phyloP scores from a whole-genome alignment of 441 rosid species.

The Brassica balearica region DNA sequence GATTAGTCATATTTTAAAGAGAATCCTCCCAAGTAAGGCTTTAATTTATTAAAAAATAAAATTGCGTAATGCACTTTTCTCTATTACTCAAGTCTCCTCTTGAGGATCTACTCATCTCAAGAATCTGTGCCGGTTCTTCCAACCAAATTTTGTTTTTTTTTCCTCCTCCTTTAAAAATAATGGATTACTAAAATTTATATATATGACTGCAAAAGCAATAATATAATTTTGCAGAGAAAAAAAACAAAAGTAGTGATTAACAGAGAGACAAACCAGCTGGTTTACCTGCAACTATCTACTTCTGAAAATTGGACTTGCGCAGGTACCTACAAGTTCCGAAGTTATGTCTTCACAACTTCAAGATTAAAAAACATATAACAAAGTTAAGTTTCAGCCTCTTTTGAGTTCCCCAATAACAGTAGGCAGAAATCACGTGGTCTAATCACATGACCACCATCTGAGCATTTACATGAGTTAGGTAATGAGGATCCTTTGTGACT shows the following conservation, averaged over 20 bases:
- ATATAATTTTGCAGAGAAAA: background rate
- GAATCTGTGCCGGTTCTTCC: constrained; percentile 27
- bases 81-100: constrained; percentile 10
- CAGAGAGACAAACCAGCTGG: constrained; percentile 44
- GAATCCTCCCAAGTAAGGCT: no score
- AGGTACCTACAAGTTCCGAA: constrained; percentile 39
- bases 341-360: constrained; percentile 19
- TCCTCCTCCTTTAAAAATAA: background rate
- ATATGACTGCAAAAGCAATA: background rate
- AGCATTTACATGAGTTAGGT: constrained; percentile 41
- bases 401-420: constrained; percentile 46
- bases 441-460: constrained; percentile 46
- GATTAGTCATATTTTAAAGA: no score
- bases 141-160: background rate
- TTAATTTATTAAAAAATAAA: background rate
- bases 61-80: constrained; percentile 5
- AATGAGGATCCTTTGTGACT: constrained; percentile 25
- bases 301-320: background rate
- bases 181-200: background rate
- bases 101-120: constrained; percentile 33
- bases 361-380: constrained; percentile 8
- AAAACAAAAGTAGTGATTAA: background rate
- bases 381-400: constrained; percentile 41
- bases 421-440: constrained; percentile 43
- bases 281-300: constrained; percentile 22